A percentile compares a stretch with the other conserved stretches of the same genome.
phyloP scores from a whole-genome alignment of 371 early-diverging fungal species.

The Apophysomyces variabilis region DNA sequence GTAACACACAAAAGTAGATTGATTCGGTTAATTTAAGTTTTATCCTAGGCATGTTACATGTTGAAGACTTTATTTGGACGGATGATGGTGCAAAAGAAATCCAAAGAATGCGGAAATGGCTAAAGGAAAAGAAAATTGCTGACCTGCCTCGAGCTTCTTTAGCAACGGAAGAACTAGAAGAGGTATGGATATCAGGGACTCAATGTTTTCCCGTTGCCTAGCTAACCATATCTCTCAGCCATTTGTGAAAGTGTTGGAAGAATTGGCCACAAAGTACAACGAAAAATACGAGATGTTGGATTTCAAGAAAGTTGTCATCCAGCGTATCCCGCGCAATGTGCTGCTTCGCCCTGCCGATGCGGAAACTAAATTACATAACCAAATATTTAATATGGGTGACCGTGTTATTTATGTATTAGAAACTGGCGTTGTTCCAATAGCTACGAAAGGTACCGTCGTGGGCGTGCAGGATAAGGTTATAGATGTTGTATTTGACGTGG shows the following conservation, averaged over 20 bases:
- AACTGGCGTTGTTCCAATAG: conserved; percentile 81
- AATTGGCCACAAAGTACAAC: conserved; percentile 41
- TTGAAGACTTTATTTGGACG: conserved; percentile 40
- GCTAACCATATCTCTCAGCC: conserved; percentile 18
- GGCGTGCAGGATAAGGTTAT: conserved; percentile 72
- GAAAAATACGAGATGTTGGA: conserved; percentile 44
- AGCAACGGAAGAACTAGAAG: conserved; percentile 69
- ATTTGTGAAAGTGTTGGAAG: conserved; percentile 61
- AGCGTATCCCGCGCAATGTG: conserved; percentile 67
- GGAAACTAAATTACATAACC: conserved; percentile 68
- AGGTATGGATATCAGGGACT: conserved; percentile 31
- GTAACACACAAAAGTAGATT: conserved; percentile 12
- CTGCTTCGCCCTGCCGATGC: conserved; percentile 84
- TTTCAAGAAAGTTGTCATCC: conserved; percentile 59
- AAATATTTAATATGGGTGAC: conserved; percentile 87
- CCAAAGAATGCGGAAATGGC: conserved; percentile 66
- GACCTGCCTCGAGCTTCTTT: conserved; percentile 73
- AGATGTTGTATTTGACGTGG: conserved; percentile 87
- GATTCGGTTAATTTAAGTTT: background rate
- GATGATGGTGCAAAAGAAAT: conserved; percentile 30
- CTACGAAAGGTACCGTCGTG: conserved; percentile 83
- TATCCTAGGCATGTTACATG: conserved; percentile 28
- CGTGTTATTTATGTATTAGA: conserved; percentile 83
- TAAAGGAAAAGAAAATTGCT: conserved; percentile 64
- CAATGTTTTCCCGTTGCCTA: background rate